Evolutionary conservation across 1,139 yeast genomes (phyloP).

Genomic region (Martiniozyma asiatica): DNA sequence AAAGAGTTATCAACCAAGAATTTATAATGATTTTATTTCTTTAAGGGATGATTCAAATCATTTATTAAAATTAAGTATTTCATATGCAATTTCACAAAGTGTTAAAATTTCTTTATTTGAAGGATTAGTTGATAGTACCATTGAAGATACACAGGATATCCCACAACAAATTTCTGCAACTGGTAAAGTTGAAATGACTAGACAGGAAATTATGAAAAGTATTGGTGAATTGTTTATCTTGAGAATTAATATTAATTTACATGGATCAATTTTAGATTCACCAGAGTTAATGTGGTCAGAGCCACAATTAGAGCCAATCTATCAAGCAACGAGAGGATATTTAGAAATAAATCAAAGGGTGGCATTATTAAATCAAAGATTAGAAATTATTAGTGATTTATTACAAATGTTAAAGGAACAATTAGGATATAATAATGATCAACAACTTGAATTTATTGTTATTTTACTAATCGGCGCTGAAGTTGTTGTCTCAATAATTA

Average conservation of each 20-base stretch:
- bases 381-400: slow-evolving; percentile 87
- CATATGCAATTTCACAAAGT: slow-evolving; percentile 86
- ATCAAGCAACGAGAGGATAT: slow-evolving; percentile 92
- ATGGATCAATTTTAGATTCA: slow-evolving; percentile 89
- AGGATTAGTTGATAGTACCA: slow-evolving; percentile 89
- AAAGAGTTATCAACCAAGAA: slow-evolving; percentile 85
- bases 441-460: slow-evolving; percentile 83
- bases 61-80: slow-evolving; percentile 77
- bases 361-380: slow-evolving; percentile 72
- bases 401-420: slow-evolving; percentile 95
- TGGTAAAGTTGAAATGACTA: slow-evolving; percentile 88
- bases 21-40: slow-evolving; percentile 89
- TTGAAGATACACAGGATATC: slow-evolving; percentile 91
- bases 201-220: slow-evolving; percentile 91
- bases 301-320: slow-evolving; percentile 92
- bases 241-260: slow-evolving; percentile 80
- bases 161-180: slow-evolving; percentile 92
- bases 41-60: slow-evolving; percentile 83
- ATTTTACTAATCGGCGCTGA: slow-evolving; percentile 89
- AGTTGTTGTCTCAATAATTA: slow-evolving; percentile 76
- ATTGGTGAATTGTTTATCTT: slow-evolving; percentile 90
- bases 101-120: slow-evolving; percentile 91
- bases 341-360: slow-evolving; percentile 90
- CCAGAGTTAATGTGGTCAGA: slow-evolving; percentile 99
- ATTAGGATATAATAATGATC: slow-evolving; percentile 84